Evolutionary conservation across 345 rosid species (phyloP), one percentile per base, ranked within the genome.

Genomic region (Aethionema arabicum): DNA sequence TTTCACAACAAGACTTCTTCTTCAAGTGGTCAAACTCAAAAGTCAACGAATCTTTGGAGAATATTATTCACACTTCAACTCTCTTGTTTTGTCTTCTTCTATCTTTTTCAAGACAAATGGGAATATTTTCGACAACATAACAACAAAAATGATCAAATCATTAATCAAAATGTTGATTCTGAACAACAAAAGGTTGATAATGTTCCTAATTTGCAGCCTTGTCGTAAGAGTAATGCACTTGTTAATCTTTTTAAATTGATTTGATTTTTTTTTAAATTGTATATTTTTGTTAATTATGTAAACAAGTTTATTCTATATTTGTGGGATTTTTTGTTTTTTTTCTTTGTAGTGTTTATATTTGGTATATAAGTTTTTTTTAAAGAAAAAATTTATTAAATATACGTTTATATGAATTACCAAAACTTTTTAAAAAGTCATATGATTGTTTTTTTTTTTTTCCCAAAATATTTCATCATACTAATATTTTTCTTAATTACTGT

Each of bases 51-150:
- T 60, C 52, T 83, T 53, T 92, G 92, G 92, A 79, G 75, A 49
- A 69, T 81, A 30, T 78, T 88, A 61, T 92, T 92, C 91, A 85
- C 98, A 11, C 78, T 67, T 35, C 79, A 92, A 60, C 49, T 86
- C 80, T 77, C 74, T 32, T 77, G 75, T 65, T 68, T 92, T 58
- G 83, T 79, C 40, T 72, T 85, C 77, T 54, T 89, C 64, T 92
- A 92, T 62, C 88, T 92, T 53, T 63, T 83, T 59, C 86, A 86
- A 74, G 98, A 92, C 74, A 92, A 85, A 65, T 89, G 92, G 95
- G 89, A 78, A 5, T 80, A 86, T 35, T 52, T 88, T 48, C 80
- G 78, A 72, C 56, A 63, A 76, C 90, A 88, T 70, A 69, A 21
- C 58, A 79, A 14, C 42, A 52, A 38, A 1, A 21, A 58, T n/a